These are phyloP conservation scores for Crithidia expoeki DNA, from an alignment of 208 protist species.

Conservation along the genomic window DNA sequence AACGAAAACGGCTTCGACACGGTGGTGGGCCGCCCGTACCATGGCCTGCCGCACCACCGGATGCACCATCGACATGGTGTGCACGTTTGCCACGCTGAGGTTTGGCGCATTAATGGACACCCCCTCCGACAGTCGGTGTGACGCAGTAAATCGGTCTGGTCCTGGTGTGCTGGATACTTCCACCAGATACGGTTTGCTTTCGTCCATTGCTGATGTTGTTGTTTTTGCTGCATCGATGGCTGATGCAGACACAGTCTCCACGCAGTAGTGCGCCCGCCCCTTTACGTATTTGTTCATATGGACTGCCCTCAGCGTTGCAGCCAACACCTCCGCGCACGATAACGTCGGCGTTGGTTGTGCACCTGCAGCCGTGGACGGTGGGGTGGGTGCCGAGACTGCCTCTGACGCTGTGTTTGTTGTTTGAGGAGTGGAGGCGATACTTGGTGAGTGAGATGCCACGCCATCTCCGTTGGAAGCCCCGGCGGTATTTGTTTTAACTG, in stretches of 20 bases:
- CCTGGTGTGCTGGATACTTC: neutral
- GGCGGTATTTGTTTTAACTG: neutral
- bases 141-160: neutral
- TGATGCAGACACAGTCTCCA: conserved; percentile 53
- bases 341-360: neutral
- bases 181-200: neutral
- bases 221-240: neutral
- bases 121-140: neutral
- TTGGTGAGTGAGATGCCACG: neutral
- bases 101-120: neutral
- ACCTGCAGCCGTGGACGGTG: neutral
- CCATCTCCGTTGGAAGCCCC: neutral
- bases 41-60: conserved; percentile 45
- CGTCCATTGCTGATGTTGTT: too few species aligned
- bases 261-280: conserved; percentile 72
- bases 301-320: conserved; percentile 44
- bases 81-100: neutral
- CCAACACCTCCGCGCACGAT: conserved; percentile 42
- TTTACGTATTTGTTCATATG: conserved; percentile 65
- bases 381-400: neutral
- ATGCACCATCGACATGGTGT: neutral
- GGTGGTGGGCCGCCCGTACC: conserved; percentile 40
- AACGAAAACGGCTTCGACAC: conserved; percentile 46
- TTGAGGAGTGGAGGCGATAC: neutral
- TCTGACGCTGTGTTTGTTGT: neutral